phyloP scores from a whole-genome alignment of 352 stramenopile genomes.

The Saprolegnia parasitica region DNA sequence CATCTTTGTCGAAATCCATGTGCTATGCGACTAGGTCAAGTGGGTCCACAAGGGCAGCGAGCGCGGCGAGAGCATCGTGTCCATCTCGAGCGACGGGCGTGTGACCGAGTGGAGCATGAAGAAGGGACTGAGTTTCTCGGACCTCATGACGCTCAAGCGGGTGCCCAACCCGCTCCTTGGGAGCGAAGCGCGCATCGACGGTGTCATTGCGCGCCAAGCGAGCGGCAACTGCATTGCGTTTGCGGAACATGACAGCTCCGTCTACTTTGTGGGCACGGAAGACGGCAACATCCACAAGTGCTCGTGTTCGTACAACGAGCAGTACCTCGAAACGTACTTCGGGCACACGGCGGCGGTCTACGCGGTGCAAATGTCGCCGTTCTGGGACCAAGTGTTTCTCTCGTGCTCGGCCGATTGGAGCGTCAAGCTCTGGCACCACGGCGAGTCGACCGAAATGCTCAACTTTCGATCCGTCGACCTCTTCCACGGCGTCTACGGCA shows the following conservation, averaged over 20 bases:
- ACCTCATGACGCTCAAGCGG: slow-evolving; percentile 89
- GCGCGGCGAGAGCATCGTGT: slow-evolving; percentile 83
- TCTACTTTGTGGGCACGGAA: slow-evolving; percentile 90
- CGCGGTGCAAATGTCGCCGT: slow-evolving; percentile 80
- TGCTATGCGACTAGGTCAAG: slow-evolving; percentile 47
- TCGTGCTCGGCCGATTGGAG: slow-evolving; percentile 88
- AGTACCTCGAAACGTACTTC: slow-evolving; percentile 89
- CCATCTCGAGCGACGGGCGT: slow-evolving; percentile 85
- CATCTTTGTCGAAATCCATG: neutral
- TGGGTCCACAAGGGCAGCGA: slow-evolving; percentile 87
- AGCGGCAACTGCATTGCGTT: slow-evolving; percentile 88
- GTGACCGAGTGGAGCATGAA: slow-evolving; percentile 92
- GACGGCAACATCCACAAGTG: slow-evolving; percentile 91
- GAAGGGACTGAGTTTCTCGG: slow-evolving; percentile 84
- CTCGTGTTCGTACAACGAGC: slow-evolving; percentile 90
- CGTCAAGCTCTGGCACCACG: slow-evolving; percentile 82
- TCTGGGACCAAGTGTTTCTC: slow-evolving; percentile 79
- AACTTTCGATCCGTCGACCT: slow-evolving; percentile 79
- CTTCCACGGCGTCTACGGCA: slow-evolving; percentile 69
- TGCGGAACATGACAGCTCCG: slow-evolving; percentile 60
- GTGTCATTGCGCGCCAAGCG: slow-evolving; percentile 84
- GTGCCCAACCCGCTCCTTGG: slow-evolving; percentile 64
- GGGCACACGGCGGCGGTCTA: slow-evolving; percentile 88
- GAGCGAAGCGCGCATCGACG: slow-evolving; percentile 60
- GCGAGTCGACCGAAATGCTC: slow-evolving; percentile 45